Conservation (phyloP, 768 basidiomycete genomes). For the Lactifluus subvellereus region DNA sequence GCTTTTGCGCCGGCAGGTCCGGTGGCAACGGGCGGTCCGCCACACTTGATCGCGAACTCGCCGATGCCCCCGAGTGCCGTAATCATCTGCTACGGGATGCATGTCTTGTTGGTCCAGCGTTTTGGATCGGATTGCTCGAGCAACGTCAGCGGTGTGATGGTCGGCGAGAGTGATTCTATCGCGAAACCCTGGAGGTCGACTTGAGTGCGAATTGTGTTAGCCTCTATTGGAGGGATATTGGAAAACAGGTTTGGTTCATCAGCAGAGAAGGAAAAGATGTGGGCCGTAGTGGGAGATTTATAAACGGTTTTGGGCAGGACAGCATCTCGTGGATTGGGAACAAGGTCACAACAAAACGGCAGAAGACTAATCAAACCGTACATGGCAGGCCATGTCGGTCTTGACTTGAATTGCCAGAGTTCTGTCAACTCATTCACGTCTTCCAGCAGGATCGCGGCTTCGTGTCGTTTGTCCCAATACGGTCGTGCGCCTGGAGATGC, state of each 20-base stretch:
- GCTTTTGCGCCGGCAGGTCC: conserved; percentile 73
- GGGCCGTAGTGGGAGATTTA: conserved; percentile 91
- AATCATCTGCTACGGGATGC: conserved; percentile 93
- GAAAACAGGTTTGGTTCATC: conserved; percentile 88
- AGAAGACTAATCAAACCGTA: conserved; percentile 37
- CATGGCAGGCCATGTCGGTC: conserved; percentile 92
- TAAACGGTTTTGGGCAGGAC: conserved; percentile 93
- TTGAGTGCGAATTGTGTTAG: conserved; percentile 84
- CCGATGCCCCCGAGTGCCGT: conserved; percentile 84
- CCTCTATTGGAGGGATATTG: conserved; percentile 56
- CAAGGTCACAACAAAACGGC: conserved; percentile 18
- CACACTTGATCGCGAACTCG: conserved; percentile 92
- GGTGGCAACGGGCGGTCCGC: conserved; percentile 87
- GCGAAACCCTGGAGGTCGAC: conserved; percentile 98
- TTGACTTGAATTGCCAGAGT: conserved; percentile 89
- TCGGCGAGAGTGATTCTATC: conserved; percentile 92
- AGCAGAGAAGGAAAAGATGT: conserved; percentile 91
- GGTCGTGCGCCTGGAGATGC: conserved; percentile 77
- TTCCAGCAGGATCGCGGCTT: conserved; percentile 79
- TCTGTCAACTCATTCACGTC: conserved; percentile 89
- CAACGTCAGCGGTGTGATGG: conserved; percentile 86
- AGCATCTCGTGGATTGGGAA: conserved; percentile 73
- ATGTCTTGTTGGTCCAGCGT: conserved; percentile 93
- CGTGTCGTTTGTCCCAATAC: conserved; percentile 87
- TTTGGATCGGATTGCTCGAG: conserved; percentile 97